These are phyloP conservation scores for Perkinsus olseni DNA, from an alignment of 169 alveolate genomes.

Conservation along the genomic window DNA sequence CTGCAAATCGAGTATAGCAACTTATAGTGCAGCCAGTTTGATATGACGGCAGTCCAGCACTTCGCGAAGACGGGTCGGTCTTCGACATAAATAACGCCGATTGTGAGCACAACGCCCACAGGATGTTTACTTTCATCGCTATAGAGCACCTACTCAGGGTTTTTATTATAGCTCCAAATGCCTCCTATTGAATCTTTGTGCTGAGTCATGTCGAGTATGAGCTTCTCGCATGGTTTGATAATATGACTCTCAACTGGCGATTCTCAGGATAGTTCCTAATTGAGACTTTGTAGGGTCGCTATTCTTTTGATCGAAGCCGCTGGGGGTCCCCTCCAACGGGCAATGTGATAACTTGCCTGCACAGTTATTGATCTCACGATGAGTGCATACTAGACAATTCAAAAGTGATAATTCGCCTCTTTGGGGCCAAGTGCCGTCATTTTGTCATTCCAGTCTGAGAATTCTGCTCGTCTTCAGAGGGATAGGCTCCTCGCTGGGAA, in stretches of 20 bases:
- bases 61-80: not conserved
- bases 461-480: no score
- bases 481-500: no score
- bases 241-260: not conserved
- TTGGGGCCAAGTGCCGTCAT: no score
- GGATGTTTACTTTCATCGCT: not conserved
- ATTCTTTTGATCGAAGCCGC: not conserved
- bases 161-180: not conserved
- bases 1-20: not conserved
- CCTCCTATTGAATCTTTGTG: not conserved
- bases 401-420: no score
- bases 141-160: not conserved
- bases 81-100: not conserved
- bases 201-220: not conserved
- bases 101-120: not conserved
- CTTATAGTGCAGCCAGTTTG: not conserved
- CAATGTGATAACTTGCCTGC: no score
- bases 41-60: not conserved
- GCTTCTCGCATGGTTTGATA: not conserved
- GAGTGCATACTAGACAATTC: no score
- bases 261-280: not conserved
- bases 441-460: no score
- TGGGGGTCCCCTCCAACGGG: no score
- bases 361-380: no score
- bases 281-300: not conserved